These are phyloP conservation scores for Alectoria sarmentosa DNA, from an alignment of 495 filamentous ascomycete genomes.

Conservation along the genomic window DNA sequence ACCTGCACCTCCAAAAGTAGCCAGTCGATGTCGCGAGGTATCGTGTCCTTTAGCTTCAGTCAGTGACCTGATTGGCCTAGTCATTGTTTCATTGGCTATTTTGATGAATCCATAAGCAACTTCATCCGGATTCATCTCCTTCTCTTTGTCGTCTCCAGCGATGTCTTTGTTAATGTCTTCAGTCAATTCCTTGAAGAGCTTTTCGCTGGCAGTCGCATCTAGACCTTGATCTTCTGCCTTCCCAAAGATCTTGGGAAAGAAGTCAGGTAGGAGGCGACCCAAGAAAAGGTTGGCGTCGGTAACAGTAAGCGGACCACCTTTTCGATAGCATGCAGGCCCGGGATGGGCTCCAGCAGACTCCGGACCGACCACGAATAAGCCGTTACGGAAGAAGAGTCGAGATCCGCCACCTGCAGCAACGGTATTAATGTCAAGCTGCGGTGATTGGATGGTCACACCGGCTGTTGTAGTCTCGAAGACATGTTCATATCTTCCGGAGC, in stretches of 20 bases:
- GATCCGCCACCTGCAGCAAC: conserved; percentile 93
- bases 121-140: conserved; percentile 76
- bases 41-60: conserved; percentile 94
- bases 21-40: conserved; percentile 80
- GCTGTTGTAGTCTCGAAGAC: conserved; percentile 97
- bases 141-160: conserved; percentile 43
- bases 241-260: conserved; percentile 97
- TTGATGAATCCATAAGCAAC: conserved; percentile 86
- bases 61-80: conserved; percentile 79
- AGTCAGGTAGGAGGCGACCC: conserved; percentile 81
- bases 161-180: conserved; percentile 65
- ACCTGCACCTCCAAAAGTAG: conserved; percentile 90
- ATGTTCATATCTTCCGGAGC: conserved; percentile 83
- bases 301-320: conserved; percentile 86
- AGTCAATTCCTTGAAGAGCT: conserved; percentile 69
- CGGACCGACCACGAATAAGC: conserved; percentile 92
- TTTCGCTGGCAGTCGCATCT: conserved; percentile 69
- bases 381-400: conserved; percentile 82
- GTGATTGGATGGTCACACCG: conserved; percentile 89
- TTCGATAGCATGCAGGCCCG: conserved; percentile 89
- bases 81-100: conserved; percentile 96
- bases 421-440: conserved; percentile 96
- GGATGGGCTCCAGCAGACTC: conserved; percentile 92
- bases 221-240: conserved; percentile 82
- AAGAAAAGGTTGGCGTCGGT: conserved; percentile 92